phyloP scores from a whole-genome alignment of 2,329 filamentous ascomycete species.

The Diaporthe sp. region DNA sequence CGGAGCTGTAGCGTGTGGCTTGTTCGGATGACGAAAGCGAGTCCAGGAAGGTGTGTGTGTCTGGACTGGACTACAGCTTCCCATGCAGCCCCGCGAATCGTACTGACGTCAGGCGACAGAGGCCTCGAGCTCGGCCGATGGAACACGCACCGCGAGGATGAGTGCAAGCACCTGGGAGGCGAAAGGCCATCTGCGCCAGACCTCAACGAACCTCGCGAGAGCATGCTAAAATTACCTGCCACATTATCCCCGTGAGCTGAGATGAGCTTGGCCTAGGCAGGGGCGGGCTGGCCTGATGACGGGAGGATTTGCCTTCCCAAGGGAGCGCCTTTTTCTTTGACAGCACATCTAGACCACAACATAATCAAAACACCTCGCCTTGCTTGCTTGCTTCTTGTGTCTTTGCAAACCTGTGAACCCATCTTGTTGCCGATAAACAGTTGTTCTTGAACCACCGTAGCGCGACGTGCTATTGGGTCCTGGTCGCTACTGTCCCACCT shows the following conservation, averaged over 20 bases:
- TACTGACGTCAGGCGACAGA: slow-evolving; percentile 36
- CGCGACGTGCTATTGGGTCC: background rate
- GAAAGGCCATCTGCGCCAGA: background rate
- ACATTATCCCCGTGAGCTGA: background rate
- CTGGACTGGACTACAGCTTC: background rate
- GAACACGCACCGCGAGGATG: background rate
- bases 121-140: slow-evolving; percentile 28
- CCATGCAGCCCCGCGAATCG: slow-evolving; percentile 23
- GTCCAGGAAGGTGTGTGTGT: background rate
- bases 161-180: background rate
- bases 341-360: slow-evolving; percentile 2
- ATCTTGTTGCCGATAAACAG: background rate
- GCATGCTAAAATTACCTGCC: slow-evolving; percentile 19
- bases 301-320: slow-evolving; percentile 11
- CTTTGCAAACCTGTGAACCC: background rate
- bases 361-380: background rate
- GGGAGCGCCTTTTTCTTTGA: background rate
- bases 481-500: background rate
- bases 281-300: slow-evolving; percentile 32
- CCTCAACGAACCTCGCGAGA: slow-evolving; percentile 7
- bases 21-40: slow-evolving; percentile 21
- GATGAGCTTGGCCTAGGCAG: slow-evolving; percentile 15
- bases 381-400: background rate
- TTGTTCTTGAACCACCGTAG: background rate
- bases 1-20: background rate